Conservation (phyloP, 2,329 filamentous ascomycete species). For the Claviceps monticola region DNA sequence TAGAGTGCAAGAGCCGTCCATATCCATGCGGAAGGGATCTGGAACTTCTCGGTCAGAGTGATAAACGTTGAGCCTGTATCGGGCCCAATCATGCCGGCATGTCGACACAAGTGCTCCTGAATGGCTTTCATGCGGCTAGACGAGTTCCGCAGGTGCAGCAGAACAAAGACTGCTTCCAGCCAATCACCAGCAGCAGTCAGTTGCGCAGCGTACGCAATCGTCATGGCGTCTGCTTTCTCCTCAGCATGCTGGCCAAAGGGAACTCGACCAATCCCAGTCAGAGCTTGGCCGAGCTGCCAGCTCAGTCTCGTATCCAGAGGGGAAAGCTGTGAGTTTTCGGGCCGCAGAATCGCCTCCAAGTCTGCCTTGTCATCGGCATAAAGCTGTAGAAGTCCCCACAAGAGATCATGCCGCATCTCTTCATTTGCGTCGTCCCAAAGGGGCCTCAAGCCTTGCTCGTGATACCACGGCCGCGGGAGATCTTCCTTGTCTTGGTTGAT, state of each 20-base stretch:
- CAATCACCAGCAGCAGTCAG: slow-evolving; percentile 52
- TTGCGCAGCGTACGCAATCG: slow-evolving; percentile 50
- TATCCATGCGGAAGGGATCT: slow-evolving; percentile 65
- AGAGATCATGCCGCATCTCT: slow-evolving; percentile 54
- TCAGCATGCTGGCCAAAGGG: slow-evolving; percentile 39
- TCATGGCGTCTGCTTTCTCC: slow-evolving; percentile 51
- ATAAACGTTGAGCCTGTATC: slow-evolving; percentile 42
- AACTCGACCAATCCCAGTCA: slow-evolving; percentile 37
- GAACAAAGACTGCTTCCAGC: slow-evolving; percentile 60
- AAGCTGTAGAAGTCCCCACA: slow-evolving; percentile 78
- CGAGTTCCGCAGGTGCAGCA: slow-evolving; percentile 57
- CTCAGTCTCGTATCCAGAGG: slow-evolving; percentile 61
- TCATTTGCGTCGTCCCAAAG: slow-evolving; percentile 47
- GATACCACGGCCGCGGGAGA: slow-evolving; percentile 58
- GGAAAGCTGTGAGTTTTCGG: slow-evolving; percentile 63
- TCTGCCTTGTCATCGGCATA: slow-evolving; percentile 48
- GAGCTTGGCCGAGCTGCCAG: slow-evolving; percentile 71
- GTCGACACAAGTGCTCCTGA: slow-evolving; percentile 59
- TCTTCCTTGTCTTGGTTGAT: slow-evolving; percentile 58
- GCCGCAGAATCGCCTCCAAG: slow-evolving; percentile 58
- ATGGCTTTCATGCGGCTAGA: slow-evolving; percentile 51
- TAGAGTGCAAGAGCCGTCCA: slow-evolving; percentile 78
- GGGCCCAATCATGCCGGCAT: slow-evolving; percentile 52
- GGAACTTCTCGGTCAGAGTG: slow-evolving; percentile 48
- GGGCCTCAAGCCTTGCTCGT: slow-evolving; percentile 41